Base-by-base conservation (phyloP, 2,329 filamentous ascomycete species). In the Monosporascus sp. region DNA sequence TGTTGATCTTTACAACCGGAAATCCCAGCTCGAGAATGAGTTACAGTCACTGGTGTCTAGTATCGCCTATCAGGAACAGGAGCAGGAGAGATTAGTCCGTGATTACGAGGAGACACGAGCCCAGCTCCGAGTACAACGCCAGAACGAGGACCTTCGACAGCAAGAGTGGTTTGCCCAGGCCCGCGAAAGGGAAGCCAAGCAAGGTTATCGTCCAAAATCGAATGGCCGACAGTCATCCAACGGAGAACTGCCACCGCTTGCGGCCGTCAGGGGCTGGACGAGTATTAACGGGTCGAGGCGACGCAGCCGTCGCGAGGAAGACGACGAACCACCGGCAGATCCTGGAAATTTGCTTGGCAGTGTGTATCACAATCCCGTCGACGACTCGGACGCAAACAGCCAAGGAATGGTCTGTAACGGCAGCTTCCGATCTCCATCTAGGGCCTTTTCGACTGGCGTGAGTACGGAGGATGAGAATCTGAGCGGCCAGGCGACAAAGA, bases 331-430 rank as follows among this genome's bases (percentile, higher is more conserved):
- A 24, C 64, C 63, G 5, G 55, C 57, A 7, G 62, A 69, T 48
- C 65, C 64, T 1, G 65, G 66, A 22, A 66, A 67, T 27, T 50
- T 69, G 14, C 61, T 68, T 17, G 63, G 65, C 35, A 68, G 61
- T 39, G 62, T 66, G 43, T 69, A 68, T 47, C 67, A 68, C 44
- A 66, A 67, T 15, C 65, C 65, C 9, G 59, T 67, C 5, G 65
- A 68, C 11, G 67, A 68, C 31, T 46, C 54, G 17, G 55, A 61
- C 8, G 48, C 62, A 3, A 62, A 55, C 20, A 58, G 60, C 39
- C 64, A 59, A 24, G 50, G 52, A 25, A 61, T 65, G 55, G 46
- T 62, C 18, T 61, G 64, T 27, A 60, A 55, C 24, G 54, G 51
- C 18, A 31, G 39, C 18, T 50, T 41, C 36, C 59, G 60, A 22